Base-by-base conservation (phyloP, 495 filamentous ascomycete genomes). In the Friedmanniomyces endolithicus region DNA sequence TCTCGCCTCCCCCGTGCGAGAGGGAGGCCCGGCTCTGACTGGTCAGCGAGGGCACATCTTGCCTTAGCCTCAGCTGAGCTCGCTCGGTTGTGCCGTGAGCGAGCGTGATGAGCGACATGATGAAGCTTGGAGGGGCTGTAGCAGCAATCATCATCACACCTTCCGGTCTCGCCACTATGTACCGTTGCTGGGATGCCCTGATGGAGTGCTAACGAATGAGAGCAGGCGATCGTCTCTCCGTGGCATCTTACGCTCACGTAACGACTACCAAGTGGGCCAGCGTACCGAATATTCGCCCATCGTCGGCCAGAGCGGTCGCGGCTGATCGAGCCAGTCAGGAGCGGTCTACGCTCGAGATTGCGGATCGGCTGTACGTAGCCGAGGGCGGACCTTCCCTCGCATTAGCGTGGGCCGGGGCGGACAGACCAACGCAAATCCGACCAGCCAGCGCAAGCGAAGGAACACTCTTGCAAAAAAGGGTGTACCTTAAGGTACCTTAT, bases 71-170 rank as follows among this genome's bases (percentile, higher is more conserved):
- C 37, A 41, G 37, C 37, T 41, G 14, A 41, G 37, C 37, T 41
- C 37, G 17, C 37, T n/a, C n/a, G n/a, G n/a, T 14, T 19, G 17
- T 41, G 37, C 37, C 12, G 37, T 6, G 37, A 16, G 9, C 4
- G 27, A 31, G 27, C 27, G 3, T 43, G 16, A 14, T 14, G n/a
- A n/a, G n/a, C n/a, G n/a, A n/a, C n/a, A n/a, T n/a, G n/a, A n/a
- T n/a, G n/a, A n/a, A 3, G 39, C 39, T 43, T 22, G 39, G 39
- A 31, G 37, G 24, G 49, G 9, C 49, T 39, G 49, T 33, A 52
- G 8, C 49, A 52, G 39, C 49, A 40, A 52, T 52, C 49, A 40
- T 52, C 11, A 33, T 50, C 48, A n/a, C n/a, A n/a, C n/a, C n/a
- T n/a, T 31, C 48, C 8, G 2, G 24, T 50, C 29, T 39, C 35